Evolutionary conservation across 1,139 yeast genomes (phyloP), one percentile per base, ranked within the genome.

Genomic region (Debaryomyces coudertii): DNA sequence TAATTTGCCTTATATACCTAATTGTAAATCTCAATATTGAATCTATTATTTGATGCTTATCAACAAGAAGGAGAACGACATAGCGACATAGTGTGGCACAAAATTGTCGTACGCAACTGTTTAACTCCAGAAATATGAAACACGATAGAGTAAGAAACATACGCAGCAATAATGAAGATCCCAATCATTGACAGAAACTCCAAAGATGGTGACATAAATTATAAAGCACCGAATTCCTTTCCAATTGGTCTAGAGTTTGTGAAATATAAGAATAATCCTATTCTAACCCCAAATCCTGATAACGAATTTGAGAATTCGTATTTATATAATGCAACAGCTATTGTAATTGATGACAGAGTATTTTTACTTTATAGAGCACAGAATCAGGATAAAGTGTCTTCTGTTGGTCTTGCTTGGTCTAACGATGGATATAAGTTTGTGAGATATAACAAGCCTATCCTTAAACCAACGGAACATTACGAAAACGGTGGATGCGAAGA

Each of bases 241-340:
- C 79, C 79, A 20, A 66, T 74, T 47, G 79, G 79, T 0, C 78
- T 78, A 7, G 39, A 47, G 3, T 74, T 73, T 52, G 53, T 55
- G 14, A 68, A 62, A 50, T 72, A 72, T 53, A 40, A 51, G 18
- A 48, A 64, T 14, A 74, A 73, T 48, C 79, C 79, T 1, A 72
- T 74, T 33, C 53, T 74, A 43, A 62, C 46, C 11, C 79, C 79
- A 4, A 62, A 73, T 52, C 77, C 77, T 7, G 58, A 61, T 7
- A 51, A 63, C 38, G 76, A 71, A 36, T 73, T 70, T 51, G 79
- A 73, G 51, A 62, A 66, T 50, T 71, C 72, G 2, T 73, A 69
- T 50, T 54, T 73, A 42, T 74, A 73, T 53, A 74, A 74, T 55
- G 79, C 79, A 28, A 61, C 76, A 1, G 79, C 79, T 2, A 72